Evolutionary conservation across 2,329 filamentous ascomycete genomes (phyloP).

Genomic region (Pestalotiopsis sp.): DNA sequence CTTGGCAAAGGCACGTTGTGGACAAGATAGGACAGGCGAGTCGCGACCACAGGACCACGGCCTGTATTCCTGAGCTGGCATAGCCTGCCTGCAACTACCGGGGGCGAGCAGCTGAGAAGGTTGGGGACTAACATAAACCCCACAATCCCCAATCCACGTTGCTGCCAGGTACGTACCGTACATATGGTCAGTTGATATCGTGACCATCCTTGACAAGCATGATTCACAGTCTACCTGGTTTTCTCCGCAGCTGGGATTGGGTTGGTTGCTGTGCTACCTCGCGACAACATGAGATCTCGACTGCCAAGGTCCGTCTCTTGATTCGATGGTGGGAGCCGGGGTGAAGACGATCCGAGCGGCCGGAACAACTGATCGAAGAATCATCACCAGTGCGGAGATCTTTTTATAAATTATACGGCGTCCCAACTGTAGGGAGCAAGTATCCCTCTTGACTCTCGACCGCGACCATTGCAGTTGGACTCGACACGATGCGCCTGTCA

Average conservation of each 20-base stretch:
- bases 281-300: background rate
- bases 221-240: constrained; percentile 2
- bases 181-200: background rate
- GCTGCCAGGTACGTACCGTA: background rate
- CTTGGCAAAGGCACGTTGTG: too few relatives aligned
- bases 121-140: background rate
- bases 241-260: background rate
- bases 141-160: constrained; percentile 2
- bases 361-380: background rate
- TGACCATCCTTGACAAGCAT: background rate
- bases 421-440: background rate
- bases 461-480: too few relatives aligned
- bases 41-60: background rate
- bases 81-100: constrained; percentile 3
- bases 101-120: background rate
- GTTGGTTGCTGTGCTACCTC: background rate
- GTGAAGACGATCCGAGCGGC: constrained; percentile 3
- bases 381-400: background rate
- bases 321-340: background rate
- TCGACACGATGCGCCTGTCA: background rate
- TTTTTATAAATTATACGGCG: background rate
- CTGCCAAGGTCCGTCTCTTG: background rate
- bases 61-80: background rate
- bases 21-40: background rate
- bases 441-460: background rate